These are phyloP conservation scores for Chimonanthus praecox DNA, from an alignment of 164 flowering plant genomes.

Conservation along the genomic window DNA sequence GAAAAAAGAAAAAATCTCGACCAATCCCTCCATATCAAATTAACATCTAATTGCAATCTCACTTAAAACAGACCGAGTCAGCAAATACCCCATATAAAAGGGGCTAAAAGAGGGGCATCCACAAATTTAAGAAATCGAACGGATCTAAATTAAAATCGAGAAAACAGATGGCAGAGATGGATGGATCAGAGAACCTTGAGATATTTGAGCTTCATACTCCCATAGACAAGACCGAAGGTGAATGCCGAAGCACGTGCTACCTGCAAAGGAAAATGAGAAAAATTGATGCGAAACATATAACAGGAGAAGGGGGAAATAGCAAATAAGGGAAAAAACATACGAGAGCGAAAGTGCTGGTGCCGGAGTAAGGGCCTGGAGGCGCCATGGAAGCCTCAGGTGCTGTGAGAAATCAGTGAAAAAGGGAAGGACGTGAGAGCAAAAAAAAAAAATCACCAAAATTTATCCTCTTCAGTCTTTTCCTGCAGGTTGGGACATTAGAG, in stretches of 20 bases:
- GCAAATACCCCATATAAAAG: neutral
- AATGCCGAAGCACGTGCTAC: slow-evolving; percentile 72
- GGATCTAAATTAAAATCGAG: too few species aligned
- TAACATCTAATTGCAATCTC: too few species aligned
- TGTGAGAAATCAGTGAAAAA: too few species aligned
- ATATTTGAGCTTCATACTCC: slow-evolving; percentile 60
- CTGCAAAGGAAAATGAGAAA: slow-evolving; percentile 22
- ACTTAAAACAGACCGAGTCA: too few species aligned
- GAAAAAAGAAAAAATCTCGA: too few species aligned
- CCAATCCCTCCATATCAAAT: neutral
- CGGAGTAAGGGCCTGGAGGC: slow-evolving; percentile 67
- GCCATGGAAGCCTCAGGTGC: slow-evolving; percentile 33
- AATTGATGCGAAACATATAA: neutral
- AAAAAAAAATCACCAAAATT: too few species aligned
- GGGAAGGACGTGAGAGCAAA: too few species aligned
- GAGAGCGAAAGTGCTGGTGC: slow-evolving; percentile 71
- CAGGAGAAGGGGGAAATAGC: neutral
- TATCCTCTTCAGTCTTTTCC: too few species aligned
- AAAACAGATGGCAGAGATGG: neutral
- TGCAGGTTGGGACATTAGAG: too few species aligned
- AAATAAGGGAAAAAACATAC: slow-evolving; percentile 20
- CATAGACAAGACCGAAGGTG: slow-evolving; percentile 61
- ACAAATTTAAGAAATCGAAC: too few species aligned
- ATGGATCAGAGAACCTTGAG: slow-evolving; percentile 39
- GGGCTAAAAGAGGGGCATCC: neutral